Percentiles rank a stretch among this genome's conserved stretches.
Evolutionary conservation across 139 green algal species (phyloP).

Genomic region (Ostreobium quekettii): DNA sequence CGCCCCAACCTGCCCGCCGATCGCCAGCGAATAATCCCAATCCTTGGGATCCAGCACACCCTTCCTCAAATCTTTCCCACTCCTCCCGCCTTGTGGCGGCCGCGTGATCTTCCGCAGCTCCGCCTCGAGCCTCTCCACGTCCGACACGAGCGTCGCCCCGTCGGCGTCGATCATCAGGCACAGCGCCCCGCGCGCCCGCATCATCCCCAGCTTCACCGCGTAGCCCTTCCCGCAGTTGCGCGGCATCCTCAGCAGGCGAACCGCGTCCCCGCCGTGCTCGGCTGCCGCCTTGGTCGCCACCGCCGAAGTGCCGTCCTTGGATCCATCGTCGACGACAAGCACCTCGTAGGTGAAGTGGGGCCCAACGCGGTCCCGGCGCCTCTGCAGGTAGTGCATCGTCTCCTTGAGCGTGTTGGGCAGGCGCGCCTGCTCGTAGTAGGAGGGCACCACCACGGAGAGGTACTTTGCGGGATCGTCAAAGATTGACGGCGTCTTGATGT

Average conservation of each 20-base stretch:
- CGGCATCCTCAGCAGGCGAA: conserved; percentile 69
- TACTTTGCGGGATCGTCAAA: too few species aligned
- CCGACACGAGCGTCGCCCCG: conserved; percentile 72
- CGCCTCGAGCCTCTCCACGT: conserved; percentile 73
- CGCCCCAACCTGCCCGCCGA: conserved; percentile 28
- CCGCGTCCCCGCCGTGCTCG: conserved; percentile 57
- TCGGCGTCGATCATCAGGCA: conserved; percentile 87
- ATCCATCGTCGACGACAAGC: conserved; percentile 94
- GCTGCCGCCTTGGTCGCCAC: background rate
- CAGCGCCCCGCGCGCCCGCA: conserved; percentile 56
- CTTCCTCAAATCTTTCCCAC: conserved; percentile 6
- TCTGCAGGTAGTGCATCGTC: too few species aligned
- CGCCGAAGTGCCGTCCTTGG: conserved; percentile 63
- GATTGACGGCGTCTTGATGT: too few species aligned
- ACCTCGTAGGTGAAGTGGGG: conserved; percentile 94
- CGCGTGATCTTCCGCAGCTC: background rate
- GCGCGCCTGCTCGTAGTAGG: too few species aligned
- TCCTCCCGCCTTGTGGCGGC: background rate
- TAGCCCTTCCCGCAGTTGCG: conserved; percentile 78
- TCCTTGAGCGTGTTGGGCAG: too few species aligned
- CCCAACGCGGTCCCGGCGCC: too few species aligned
- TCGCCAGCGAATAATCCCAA: conserved; percentile 6
- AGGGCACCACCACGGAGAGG: too few species aligned
- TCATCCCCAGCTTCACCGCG: conserved; percentile 61
- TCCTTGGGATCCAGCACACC: background rate